phyloP scores from a whole-genome alignment of 2,329 filamentous ascomycete genomes.

The Davidsoniella eucalypti region DNA sequence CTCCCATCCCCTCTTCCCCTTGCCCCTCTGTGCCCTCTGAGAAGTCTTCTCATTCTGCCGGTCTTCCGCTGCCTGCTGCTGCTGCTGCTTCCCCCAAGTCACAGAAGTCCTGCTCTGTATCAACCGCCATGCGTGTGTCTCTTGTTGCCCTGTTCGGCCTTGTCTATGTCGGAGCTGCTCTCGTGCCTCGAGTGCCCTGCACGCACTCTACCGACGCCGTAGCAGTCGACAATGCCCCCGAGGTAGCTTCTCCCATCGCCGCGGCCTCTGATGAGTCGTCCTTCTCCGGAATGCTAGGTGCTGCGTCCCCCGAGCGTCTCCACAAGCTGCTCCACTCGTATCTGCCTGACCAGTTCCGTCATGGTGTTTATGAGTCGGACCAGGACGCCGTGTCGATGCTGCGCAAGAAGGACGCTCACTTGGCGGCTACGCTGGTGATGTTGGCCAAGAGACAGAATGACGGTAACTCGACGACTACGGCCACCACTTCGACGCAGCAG shows the following conservation, averaged over 20 bases:
- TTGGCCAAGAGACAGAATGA: slow-evolving; percentile 44
- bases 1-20: background rate
- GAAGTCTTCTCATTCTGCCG: slow-evolving; percentile 6
- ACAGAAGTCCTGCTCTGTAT: slow-evolving; percentile 3
- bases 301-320: slow-evolving; percentile 41
- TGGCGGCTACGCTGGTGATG: slow-evolving; percentile 46
- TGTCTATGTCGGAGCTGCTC: slow-evolving; percentile 3
- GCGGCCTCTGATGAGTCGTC: slow-evolving; percentile 1
- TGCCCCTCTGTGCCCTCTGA: background rate
- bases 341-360: slow-evolving; percentile 45
- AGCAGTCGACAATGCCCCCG: background rate
- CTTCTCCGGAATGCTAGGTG: slow-evolving; percentile 26
- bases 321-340: slow-evolving; percentile 50
- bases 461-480: slow-evolving; percentile 16
- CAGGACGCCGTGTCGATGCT: slow-evolving; percentile 46
- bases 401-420: slow-evolving; percentile 40
- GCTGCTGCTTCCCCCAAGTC: background rate
- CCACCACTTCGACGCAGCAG: slow-evolving; percentile 6
- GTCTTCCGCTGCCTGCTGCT: slow-evolving; percentile 8
- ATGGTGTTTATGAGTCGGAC: slow-evolving; percentile 52
- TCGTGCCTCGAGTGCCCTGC: slow-evolving; percentile 3
- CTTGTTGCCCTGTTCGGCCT: slow-evolving; percentile 8
- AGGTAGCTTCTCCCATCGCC: background rate
- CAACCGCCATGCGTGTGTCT: slow-evolving; percentile 8
- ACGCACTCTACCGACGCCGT: background rate